A percentile compares a stretch with the other conserved stretches of the same genome.
These are phyloP conservation scores for Vararia minispora DNA, from an alignment of 768 basidiomycete species.

Conservation along the genomic window DNA sequence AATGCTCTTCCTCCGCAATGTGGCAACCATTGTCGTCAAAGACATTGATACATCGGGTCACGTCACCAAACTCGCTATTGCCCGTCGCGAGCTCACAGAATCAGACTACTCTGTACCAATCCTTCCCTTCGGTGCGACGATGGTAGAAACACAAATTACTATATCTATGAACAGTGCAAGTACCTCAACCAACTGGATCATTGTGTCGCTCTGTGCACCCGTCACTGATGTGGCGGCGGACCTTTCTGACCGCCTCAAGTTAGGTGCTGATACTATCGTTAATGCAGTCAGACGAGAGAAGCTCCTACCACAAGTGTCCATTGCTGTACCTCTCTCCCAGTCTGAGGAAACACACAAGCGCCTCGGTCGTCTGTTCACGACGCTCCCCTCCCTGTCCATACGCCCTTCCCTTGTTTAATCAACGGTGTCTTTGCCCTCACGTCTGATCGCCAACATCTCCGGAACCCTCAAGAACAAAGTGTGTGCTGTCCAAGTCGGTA, in stretches of 20 bases:
- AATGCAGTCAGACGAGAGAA: slow-evolving; percentile 27
- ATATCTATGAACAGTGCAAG: too few species aligned
- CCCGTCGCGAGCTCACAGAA: too few species aligned
- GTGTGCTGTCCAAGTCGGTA: too few species aligned
- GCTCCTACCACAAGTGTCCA: slow-evolving; percentile 26
- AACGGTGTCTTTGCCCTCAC: slow-evolving; percentile 38
- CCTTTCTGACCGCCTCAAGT: slow-evolving; percentile 19
- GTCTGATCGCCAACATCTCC: slow-evolving; percentile 31
- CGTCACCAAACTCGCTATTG: too few species aligned
- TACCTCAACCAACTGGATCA: too few species aligned
- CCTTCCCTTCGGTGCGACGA: too few species aligned
- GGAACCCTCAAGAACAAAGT: slow-evolving; percentile 29
- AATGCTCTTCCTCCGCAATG: slow-evolving; percentile 31
- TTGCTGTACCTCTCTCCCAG: slow-evolving; percentile 28
- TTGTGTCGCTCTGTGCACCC: slow-evolving; percentile 16
- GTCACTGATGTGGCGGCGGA: slow-evolving; percentile 16
- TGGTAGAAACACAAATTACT: too few species aligned
- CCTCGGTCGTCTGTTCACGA: slow-evolving; percentile 36
- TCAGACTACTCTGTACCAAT: too few species aligned
- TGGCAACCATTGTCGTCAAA: slow-evolving; percentile 29
- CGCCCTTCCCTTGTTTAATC: slow-evolving; percentile 33
- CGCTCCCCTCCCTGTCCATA: slow-evolving; percentile 36
- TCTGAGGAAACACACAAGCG: too few species aligned
- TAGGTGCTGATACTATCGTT: slow-evolving; percentile 16
- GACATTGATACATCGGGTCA: slow-evolving; percentile 21